These are phyloP conservation scores for Dalechampia spathulata DNA, from an alignment of 441 rosid species.

Conservation along the genomic window DNA sequence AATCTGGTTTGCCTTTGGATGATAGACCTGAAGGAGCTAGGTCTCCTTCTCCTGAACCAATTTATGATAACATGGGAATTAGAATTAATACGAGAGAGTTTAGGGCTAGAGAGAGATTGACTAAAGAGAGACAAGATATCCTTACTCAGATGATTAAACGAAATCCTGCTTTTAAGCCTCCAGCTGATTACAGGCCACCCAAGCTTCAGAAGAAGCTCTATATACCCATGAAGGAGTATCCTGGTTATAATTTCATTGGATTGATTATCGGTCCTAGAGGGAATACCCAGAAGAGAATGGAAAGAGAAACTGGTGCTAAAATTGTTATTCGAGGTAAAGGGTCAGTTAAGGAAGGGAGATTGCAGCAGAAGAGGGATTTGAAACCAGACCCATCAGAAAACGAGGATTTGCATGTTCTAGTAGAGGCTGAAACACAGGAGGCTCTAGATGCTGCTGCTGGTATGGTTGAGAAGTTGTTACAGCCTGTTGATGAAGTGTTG, in stretches of 20 bases:
- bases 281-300: slow-evolving; percentile 97
- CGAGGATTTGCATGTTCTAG: slow-evolving; percentile 94
- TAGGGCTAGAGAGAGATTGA: slow-evolving; percentile 79
- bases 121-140: slow-evolving; percentile 81
- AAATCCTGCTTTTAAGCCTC: slow-evolving; percentile 95
- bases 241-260: slow-evolving; percentile 85
- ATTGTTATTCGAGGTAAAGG: slow-evolving; percentile 96
- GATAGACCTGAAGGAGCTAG: slow-evolving; percentile 88
- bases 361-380: slow-evolving; percentile 89
- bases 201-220: slow-evolving; percentile 94
- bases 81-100: slow-evolving; percentile 85
- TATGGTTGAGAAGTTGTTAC: slow-evolving; percentile 93
- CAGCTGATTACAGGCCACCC: slow-evolving; percentile 91
- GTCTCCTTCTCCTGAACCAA: slow-evolving; percentile 94
- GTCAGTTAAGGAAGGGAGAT: slow-evolving; percentile 85
- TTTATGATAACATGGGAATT: slow-evolving; percentile 87
- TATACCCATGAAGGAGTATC: slow-evolving; percentile 86
- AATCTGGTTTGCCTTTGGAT: slow-evolving; percentile 72
- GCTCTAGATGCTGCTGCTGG: slow-evolving; percentile 91
- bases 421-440: slow-evolving; percentile 91
- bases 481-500: slow-evolving; percentile 93
- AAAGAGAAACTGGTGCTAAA: slow-evolving; percentile 90
- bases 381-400: slow-evolving; percentile 87
- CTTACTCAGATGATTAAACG: slow-evolving; percentile 81
- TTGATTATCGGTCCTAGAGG: slow-evolving; percentile 94